Evolutionary conservation across 148 eudicot genomes (phyloP), one percentile per base, ranked within the genome.

Genomic region (Heliamphora exappendiculata): DNA sequence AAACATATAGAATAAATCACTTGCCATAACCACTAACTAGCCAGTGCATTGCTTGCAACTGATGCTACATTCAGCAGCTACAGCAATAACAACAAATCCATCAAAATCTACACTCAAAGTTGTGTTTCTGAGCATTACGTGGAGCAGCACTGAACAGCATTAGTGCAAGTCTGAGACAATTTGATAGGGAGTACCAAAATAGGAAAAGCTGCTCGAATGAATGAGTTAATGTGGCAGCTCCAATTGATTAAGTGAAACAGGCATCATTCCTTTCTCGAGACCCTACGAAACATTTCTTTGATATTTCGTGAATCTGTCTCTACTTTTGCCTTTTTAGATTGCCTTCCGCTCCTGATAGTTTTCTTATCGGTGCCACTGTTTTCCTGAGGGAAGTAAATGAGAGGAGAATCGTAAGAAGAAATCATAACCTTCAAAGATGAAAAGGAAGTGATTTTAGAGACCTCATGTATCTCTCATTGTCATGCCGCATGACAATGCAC

Each of bases 201-300:
- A 47, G 66, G 20, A 55, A 59, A 59, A 60, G 36, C 37, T 12
- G 31, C 39, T 42, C 17, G 24, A 53, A 42, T 70, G 50, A 24
- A 49, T 31, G 16, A 49, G 9, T 17, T 7, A 36, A 33, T 22
- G 11, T 28, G 42, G 44, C 24, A 67, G 5, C 9, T 50, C 29
- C 19, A 26, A 19, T 44, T 45, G 44, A 55, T 65, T 10, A 39
- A 37, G 73, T 66, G 50, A 67, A 54, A 67, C 39, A 57, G 62
- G 65, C 73, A 79, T 72, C 79, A 82, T 64, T 78, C 66, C 82
- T 82, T 86, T 84, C 94, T 89, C 16, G 97, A 84, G 62, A 92
- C 99, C 83, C 91, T 84, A 34, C 79, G 20, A 73, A 95, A 95
- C 99, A 95, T 95, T 74, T 93, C 98, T 83, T 81, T 93, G 68